Base-by-base conservation (phyloP, 352 stramenopile species). In the Elongisporangium undulatum region DNA sequence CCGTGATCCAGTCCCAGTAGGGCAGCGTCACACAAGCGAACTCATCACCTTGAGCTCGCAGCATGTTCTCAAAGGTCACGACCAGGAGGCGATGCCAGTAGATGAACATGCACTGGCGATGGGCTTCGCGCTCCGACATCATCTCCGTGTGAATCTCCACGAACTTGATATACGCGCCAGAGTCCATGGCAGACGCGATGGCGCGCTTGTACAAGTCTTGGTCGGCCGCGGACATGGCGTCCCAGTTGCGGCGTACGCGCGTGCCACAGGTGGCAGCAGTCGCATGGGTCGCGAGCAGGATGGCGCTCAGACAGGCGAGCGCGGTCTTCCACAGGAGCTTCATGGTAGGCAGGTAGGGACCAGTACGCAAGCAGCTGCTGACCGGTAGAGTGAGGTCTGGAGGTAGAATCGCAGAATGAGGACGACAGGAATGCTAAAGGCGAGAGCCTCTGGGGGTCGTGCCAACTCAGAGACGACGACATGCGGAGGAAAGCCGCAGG, bases 81-180 rank as follows among this genome's bases (percentile, higher is more conserved):
- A 95, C 68, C n/a, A 92, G 70, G 7, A 79, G 56, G 5, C 83
- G 79, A 56, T 93, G 83, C 85, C 85, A 95, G 67, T 88, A 91
- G 53, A 90, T 72, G 66, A 92, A 93, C 76, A 92, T 90, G 55
- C 82, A 91, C 67, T 81, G 70, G 19, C 69, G 59, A 48, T 89
- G 74, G 8, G 76, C 79, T 24, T 85, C 62, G 41, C 60, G 67
- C 49, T 82, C 68, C 6, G 76, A 85, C 53, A 70, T 64, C 68
- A 79, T 79, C 54, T 89, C 79, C 2, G 72, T 83, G 67, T 89
- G 79, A 49, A 89, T 83, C 57, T 79, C 72, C 26, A 86, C 52
- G 58, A 87, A 86, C 59, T 85, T 80, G 54, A 75, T 74, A 61
- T 83, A 86, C 2, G 65, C 68, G 6, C 79, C 79, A 0, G 66